These are phyloP conservation scores for Aspergillus pseudonomiae DNA, from an alignment of 2,329 filamentous ascomycete species.

Conservation along the genomic window DNA sequence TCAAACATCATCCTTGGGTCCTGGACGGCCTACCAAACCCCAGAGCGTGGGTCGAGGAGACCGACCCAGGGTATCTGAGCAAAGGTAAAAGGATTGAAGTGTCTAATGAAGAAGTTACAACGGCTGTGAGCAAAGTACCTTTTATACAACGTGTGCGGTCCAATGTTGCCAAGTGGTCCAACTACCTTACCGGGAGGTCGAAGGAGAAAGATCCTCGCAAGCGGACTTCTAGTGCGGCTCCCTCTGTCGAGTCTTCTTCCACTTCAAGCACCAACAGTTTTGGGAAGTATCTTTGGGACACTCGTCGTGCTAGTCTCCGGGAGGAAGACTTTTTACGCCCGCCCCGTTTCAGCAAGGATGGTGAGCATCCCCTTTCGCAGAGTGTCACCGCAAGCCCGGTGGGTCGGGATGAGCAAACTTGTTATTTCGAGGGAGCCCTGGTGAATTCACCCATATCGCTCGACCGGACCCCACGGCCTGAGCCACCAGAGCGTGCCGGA, in stretches of 20 bases:
- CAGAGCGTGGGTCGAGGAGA: slow-evolving; percentile 86
- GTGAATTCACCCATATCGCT: slow-evolving; percentile 25
- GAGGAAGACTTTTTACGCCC: slow-evolving; percentile 60
- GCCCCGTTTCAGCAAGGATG: slow-evolving; percentile 53
- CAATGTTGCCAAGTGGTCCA: slow-evolving; percentile 69
- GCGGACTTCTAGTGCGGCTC: slow-evolving; percentile 58
- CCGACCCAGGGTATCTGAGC: slow-evolving; percentile 77
- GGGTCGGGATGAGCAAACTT: slow-evolving; percentile 32
- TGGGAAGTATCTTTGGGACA: slow-evolving; percentile 55
- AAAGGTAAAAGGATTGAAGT: slow-evolving; percentile 88
- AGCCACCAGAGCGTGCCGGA: slow-evolving; percentile 41
- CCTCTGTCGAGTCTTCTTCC: slow-evolving; percentile 56
- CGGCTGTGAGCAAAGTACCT: slow-evolving; percentile 85
- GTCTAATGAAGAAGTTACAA: slow-evolving; percentile 84
- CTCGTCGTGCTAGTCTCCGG: slow-evolving; percentile 59
- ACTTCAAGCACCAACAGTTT: slow-evolving; percentile 59
- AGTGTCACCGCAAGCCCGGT: slow-evolving; percentile 73
- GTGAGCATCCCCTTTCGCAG: slow-evolving; percentile 74
- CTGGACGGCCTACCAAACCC: slow-evolving; percentile 75
- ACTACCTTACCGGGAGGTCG: slow-evolving; percentile 53
- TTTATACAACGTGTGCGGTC: slow-evolving; percentile 84
- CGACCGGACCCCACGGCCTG: slow-evolving; percentile 38
- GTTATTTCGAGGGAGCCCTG: slow-evolving; percentile 39
- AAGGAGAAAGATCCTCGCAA: slow-evolving; percentile 49
- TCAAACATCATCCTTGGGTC: slow-evolving; percentile 94